phyloP scores from a whole-genome alignment of 495 filamentous ascomycete species.

The Acidiella bohemica region DNA sequence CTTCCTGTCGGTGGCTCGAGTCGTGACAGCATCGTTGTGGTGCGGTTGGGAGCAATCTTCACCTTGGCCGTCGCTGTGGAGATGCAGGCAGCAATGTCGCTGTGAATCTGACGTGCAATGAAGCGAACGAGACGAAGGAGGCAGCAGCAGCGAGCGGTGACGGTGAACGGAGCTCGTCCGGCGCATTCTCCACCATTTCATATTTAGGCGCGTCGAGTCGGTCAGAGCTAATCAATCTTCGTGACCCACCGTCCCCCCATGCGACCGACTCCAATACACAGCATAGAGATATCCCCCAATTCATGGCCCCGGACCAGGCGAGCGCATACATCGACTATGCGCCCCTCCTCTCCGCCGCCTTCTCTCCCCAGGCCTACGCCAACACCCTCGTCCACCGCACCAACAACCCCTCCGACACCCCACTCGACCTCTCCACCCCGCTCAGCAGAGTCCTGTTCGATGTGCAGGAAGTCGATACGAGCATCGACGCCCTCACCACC shows the following conservation, averaged over 20 bases:
- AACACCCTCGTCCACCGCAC: constrained; percentile 77
- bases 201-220: neutral
- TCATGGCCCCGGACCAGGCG: too few species aligned
- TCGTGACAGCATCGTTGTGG: too few species aligned
- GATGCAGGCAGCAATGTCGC: too few species aligned
- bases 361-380: constrained; percentile 69
- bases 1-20: too few species aligned
- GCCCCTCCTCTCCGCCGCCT: constrained; percentile 70
- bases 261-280: too few species aligned
- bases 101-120: too few species aligned
- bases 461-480: constrained; percentile 90
- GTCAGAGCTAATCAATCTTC: too few species aligned
- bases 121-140: neutral
- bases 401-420: constrained; percentile 82
- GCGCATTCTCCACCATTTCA: neutral
- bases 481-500: constrained; percentile 81
- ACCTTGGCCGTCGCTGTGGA: too few species aligned
- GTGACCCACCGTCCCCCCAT: too few species aligned
- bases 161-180: neutral
- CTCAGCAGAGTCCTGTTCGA: constrained; percentile 92
- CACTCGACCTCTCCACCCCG: constrained; percentile 80
- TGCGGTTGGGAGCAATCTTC: too few species aligned
- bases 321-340: constrained; percentile 98
- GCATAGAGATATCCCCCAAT: neutral
- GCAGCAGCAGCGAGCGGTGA: neutral